These are phyloP conservation scores for Fusarium verrucosum DNA, from an alignment of 2,329 filamentous ascomycete genomes.

Conservation along the genomic window DNA sequence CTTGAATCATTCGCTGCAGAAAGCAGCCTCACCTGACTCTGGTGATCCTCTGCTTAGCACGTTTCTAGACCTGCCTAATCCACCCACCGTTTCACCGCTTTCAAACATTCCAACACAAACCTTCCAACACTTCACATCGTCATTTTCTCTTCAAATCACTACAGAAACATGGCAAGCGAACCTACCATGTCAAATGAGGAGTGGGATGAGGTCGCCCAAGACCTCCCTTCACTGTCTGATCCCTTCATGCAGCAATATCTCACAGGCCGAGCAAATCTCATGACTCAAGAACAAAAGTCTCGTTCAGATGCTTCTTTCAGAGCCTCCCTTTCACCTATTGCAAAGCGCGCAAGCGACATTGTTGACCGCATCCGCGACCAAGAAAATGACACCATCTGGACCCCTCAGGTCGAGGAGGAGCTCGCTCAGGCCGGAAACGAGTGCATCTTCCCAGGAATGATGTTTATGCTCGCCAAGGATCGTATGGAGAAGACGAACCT, in stretches of 20 bases:
- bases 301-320: constrained; percentile 79
- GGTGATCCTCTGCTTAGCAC: constrained; percentile 14
- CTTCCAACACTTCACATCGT: neutral
- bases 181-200: constrained; percentile 61
- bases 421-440: constrained; percentile 69
- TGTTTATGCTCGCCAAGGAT: constrained; percentile 88
- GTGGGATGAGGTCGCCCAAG: constrained; percentile 65
- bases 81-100: constrained; percentile 19
- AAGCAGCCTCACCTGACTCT: constrained; percentile 6
- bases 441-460: constrained; percentile 86
- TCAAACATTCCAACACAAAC: neutral
- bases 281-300: constrained; percentile 81
- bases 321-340: constrained; percentile 79
- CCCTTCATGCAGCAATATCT: constrained; percentile 86
- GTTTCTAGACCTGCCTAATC: constrained; percentile 37
- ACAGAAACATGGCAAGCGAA: constrained; percentile 45
- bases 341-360: constrained; percentile 79
- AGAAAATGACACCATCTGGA: constrained; percentile 82
- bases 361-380: constrained; percentile 80
- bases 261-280: constrained; percentile 76
- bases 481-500: constrained; percentile 85
- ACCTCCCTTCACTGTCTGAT: constrained; percentile 69
- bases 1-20: neutral
- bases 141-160: too few relatives aligned
- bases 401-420: constrained; percentile 73